These are phyloP conservation scores for Sclerotinia nivalis DNA, from an alignment of 2,329 filamentous ascomycete species.

Conservation along the genomic window DNA sequence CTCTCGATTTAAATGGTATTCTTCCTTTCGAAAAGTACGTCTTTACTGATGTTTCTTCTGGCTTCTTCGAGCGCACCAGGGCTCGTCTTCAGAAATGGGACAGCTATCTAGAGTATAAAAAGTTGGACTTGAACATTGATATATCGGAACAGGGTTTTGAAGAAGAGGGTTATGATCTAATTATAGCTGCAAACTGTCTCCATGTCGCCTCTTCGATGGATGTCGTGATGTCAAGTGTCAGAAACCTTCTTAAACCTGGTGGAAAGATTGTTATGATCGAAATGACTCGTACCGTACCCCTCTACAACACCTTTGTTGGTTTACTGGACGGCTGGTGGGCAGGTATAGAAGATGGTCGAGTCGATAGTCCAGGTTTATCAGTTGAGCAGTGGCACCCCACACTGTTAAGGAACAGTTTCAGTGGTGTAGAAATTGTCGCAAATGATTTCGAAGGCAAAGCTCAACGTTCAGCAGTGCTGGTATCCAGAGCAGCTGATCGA, in stretches of 20 bases:
- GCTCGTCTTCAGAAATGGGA: neutral
- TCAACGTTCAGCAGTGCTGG: no score
- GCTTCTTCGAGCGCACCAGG: neutral
- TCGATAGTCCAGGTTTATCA: neutral
- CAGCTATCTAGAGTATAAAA: slow-evolving; percentile 20
- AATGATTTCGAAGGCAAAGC: no score
- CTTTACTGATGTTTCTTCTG: slow-evolving; percentile 17
- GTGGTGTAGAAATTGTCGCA: no score
- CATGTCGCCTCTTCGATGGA: slow-evolving; percentile 34
- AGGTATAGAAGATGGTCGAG: slow-evolving; percentile 12
- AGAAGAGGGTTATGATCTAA: slow-evolving; percentile 30
- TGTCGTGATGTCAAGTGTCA: slow-evolving; percentile 33
- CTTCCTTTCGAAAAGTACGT: neutral
- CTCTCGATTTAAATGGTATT: neutral
- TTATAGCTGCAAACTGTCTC: slow-evolving; percentile 33
- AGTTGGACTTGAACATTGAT: slow-evolving; percentile 27
- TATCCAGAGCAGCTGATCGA: no score
- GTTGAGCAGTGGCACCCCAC: neutral
- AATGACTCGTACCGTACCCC: slow-evolving; percentile 14
- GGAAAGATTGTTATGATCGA: slow-evolving; percentile 39
- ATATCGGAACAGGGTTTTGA: slow-evolving; percentile 24
- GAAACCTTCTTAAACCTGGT: slow-evolving; percentile 38
- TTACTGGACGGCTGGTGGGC: slow-evolving; percentile 27
- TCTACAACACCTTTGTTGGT: slow-evolving; percentile 17
- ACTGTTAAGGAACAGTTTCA: neutral